Conservation (phyloP, 2,329 filamentous ascomycete species). For the Colletotrichum truncatum region DNA sequence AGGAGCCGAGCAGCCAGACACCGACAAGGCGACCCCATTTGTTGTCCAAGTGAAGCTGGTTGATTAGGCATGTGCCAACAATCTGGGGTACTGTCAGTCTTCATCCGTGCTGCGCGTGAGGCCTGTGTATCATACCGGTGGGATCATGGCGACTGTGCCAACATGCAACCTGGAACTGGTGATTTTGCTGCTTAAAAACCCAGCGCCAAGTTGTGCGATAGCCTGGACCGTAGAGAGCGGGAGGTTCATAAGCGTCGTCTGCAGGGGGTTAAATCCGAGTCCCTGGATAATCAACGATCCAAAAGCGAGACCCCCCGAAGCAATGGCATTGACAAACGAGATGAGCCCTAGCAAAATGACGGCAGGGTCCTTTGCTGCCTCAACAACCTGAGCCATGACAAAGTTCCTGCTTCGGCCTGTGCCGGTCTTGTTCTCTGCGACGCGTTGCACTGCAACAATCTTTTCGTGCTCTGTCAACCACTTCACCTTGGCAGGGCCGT, state of each 20-base stretch:
- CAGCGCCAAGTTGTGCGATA: conserved; percentile 16
- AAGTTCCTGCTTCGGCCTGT: conserved; percentile 26
- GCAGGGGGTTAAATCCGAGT: conserved; percentile 62
- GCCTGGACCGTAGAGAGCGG: conserved; percentile 41
- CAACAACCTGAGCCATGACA: conserved; percentile 28
- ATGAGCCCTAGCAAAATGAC: conserved; percentile 36
- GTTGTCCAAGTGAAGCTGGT: conserved; percentile 23
- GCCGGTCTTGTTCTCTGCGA: conserved; percentile 39
- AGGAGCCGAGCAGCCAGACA: conserved; percentile 23
- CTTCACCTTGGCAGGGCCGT: conserved; percentile 39
- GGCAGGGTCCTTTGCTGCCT: conserved; percentile 32
- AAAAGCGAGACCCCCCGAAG: conserved; percentile 15
- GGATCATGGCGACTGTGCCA: conserved; percentile 19
- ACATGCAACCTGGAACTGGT: conserved; percentile 14
- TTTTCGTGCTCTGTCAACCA: conserved; percentile 40
- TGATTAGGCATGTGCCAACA: conserved; percentile 21
- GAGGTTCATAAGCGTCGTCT: conserved; percentile 66
- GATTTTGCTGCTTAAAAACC: conserved; percentile 20
- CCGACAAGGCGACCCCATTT: conserved; percentile 25
- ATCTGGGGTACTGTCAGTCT: neutral
- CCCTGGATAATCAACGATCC: conserved; percentile 56
- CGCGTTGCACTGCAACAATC: conserved; percentile 38
- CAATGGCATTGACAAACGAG: conserved; percentile 24
- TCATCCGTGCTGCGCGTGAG: too few relatives aligned
- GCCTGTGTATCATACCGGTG: conserved; percentile 7